A percentile compares a stretch with the other conserved stretches of the same genome.
Conservation (phyloP, 768 basidiomycete genomes). For the Pulveroboletus sp. region DNA sequence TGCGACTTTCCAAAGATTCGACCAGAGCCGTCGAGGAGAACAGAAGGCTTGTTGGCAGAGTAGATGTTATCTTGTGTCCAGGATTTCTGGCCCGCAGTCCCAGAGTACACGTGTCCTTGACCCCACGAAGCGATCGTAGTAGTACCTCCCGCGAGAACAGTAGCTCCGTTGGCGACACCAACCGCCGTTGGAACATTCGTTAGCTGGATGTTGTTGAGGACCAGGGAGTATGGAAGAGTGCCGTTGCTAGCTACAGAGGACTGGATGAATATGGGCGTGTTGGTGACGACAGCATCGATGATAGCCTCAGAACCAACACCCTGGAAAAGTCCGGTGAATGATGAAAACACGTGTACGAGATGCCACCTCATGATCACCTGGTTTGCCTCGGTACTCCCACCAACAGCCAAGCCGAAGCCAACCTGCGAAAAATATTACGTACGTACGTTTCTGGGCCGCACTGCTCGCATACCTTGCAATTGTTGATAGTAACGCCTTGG, state of each 20-base stretch:
- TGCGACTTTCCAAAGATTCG: slow-evolving; percentile 59
- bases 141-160: slow-evolving; percentile 37
- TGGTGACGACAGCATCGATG: slow-evolving; percentile 41
- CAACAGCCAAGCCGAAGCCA: slow-evolving; percentile 45
- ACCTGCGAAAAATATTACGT: slow-evolving; percentile 21
- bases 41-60: slow-evolving; percentile 47
- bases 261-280: slow-evolving; percentile 44
- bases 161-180: slow-evolving; percentile 28
- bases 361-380: slow-evolving; percentile 34
- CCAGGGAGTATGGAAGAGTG: slow-evolving; percentile 31
- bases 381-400: slow-evolving; percentile 27
- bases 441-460: background rate
- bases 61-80: slow-evolving; percentile 52
- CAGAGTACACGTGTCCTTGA: slow-evolving; percentile 69
- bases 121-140: slow-evolving; percentile 56
- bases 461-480: slow-evolving; percentile 24
- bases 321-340: slow-evolving; percentile 19
- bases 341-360: background rate
- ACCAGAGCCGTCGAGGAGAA: slow-evolving; percentile 55
- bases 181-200: slow-evolving; percentile 35
- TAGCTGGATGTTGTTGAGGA: slow-evolving; percentile 36
- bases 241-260: slow-evolving; percentile 32
- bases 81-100: slow-evolving; percentile 40
- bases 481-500: slow-evolving; percentile 48
- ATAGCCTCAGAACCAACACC: slow-evolving; percentile 42